Evolutionary conservation across 31 red algal genomes (phyloP).

Genomic region (Endocladia muricata): DNA sequence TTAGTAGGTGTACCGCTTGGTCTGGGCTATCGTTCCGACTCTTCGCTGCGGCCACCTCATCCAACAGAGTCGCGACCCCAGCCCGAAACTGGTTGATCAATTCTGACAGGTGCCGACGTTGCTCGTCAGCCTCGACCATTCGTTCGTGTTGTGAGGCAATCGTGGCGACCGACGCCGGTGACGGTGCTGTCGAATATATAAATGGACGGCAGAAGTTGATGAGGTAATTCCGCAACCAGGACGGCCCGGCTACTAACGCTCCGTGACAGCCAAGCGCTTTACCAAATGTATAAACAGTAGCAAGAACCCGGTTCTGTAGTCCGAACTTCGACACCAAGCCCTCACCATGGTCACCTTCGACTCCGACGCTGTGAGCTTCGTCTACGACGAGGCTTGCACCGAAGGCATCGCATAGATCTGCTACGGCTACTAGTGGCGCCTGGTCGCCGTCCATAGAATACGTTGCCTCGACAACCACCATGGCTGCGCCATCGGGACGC

Average conservation of each 20-base stretch:
- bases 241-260: conserved; percentile 63
- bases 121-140: too few relatives aligned
- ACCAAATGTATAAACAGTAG: conserved; percentile 87
- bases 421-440: conserved; percentile 51
- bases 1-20: too few relatives aligned
- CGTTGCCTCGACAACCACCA: conserved; percentile 83
- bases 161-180: too few relatives aligned
- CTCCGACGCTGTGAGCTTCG: conserved; percentile 91
- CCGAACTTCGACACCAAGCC: conserved; percentile 50
- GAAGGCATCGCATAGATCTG: conserved; percentile 22
- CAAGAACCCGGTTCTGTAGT: conserved; percentile 65
- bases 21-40: too few relatives aligned
- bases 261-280: conserved; percentile 94
- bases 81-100: too few relatives aligned
- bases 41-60: too few relatives aligned
- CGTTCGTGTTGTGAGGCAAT: too few relatives aligned
- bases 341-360: conserved; percentile 75
- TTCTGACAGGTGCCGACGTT: too few relatives aligned
- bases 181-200: conserved; percentile 85
- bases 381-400: conserved; percentile 93
- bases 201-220: conserved; percentile 95
- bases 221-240: conserved; percentile 58
- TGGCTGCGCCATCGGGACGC: conserved; percentile 14
- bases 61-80: too few relatives aligned
- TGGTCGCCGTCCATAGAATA: conserved; percentile 99